phyloP scores from a whole-genome alignment of 73 alveolate species.

The Breviolum minutum region DNA sequence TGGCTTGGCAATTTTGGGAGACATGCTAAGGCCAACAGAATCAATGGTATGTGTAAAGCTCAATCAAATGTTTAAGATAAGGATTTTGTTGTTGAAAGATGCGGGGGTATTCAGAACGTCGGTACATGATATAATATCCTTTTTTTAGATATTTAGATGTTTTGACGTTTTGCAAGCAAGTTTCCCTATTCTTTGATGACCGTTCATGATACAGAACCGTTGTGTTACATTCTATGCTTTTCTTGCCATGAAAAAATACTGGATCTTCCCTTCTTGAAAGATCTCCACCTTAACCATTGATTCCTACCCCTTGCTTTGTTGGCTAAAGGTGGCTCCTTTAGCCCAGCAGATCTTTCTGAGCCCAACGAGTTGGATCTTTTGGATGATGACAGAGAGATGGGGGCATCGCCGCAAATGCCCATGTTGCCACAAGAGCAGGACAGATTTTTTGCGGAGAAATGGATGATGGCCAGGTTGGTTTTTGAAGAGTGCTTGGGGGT shows the following conservation, averaged over 20 bases:
- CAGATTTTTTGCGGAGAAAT: not conserved
- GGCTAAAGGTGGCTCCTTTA: conserved; percentile 37
- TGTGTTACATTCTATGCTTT: too few species aligned
- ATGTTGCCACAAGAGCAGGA: conserved; percentile 44
- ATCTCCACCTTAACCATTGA: too few species aligned
- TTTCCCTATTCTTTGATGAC: not conserved
- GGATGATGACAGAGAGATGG: conserved; percentile 9
- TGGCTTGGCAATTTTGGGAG: not conserved
- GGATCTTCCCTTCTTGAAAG: too few species aligned
- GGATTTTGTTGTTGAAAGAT: not conserved
- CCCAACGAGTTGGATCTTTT: conserved; percentile 43
- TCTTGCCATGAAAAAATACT: too few species aligned
- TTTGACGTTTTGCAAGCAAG: not conserved
- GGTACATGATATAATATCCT: not conserved
- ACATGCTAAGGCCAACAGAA: not conserved
- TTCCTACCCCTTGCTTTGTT: too few species aligned
- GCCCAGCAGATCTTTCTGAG: conserved; percentile 41
- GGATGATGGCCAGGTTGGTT: not conserved
- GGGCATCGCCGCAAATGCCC: not conserved
- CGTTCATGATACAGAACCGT: too few species aligned
- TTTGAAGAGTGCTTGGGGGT: not conserved
- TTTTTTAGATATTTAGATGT: not conserved
- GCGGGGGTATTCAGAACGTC: not conserved
- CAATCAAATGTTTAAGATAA: not conserved
- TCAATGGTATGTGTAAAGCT: not conserved